Evolutionary conservation across 495 filamentous ascomycete species (phyloP).

Genomic region (Penicillium soppii): DNA sequence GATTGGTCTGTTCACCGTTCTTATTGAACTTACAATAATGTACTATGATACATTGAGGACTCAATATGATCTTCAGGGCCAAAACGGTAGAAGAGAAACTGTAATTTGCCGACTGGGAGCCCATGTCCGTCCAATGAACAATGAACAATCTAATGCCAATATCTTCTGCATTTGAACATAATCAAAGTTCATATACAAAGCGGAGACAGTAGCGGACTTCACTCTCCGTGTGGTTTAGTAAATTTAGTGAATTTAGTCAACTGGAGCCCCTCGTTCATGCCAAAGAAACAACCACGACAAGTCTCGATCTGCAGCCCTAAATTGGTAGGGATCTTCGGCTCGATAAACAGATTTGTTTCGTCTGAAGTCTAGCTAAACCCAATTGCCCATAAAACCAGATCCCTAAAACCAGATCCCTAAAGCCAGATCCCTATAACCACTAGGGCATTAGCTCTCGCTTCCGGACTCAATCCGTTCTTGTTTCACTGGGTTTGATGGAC

Average conservation of each 20-base stretch:
- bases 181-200: neutral
- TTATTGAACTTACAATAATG: too few relatives aligned
- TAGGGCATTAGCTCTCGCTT: too few relatives aligned
- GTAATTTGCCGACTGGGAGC: neutral
- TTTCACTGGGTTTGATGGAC: too few relatives aligned
- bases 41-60: too few relatives aligned
- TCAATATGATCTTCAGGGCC: neutral
- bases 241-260: neutral
- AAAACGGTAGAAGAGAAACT: neutral
- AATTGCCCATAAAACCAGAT: too few relatives aligned
- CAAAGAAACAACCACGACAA: neutral
- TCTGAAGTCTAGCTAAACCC: too few relatives aligned
- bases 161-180: neutral
- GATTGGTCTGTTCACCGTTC: neutral
- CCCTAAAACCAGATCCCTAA: too few relatives aligned
- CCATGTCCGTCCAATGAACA: too few relatives aligned
- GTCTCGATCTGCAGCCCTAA: conserved; percentile 1
- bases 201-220: neutral
- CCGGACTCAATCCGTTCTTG: too few relatives aligned
- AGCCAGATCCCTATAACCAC: too few relatives aligned
- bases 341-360: too few relatives aligned
- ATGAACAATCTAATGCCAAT: too few relatives aligned
- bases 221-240: neutral
- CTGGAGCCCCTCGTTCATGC: neutral
- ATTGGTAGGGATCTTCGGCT: neutral